These are phyloP conservation scores for Pseudoscleropodium purum DNA, from an alignment of 225 moss, liverwort and hornwort species.

Conservation along the genomic window DNA sequence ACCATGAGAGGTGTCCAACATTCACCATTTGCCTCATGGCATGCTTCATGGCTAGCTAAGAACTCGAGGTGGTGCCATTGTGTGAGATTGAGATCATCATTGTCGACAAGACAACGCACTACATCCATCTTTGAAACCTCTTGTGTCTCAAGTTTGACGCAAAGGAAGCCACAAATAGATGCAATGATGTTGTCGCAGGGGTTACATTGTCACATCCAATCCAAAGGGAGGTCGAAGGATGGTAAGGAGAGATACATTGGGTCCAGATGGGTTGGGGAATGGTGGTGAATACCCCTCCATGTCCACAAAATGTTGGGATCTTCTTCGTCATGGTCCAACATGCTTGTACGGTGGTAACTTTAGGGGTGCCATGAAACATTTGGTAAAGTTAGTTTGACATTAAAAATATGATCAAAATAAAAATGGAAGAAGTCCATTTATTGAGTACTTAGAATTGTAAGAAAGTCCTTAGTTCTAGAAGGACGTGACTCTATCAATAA, in stretches of 20 bases:
- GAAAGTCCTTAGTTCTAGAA: not conserved
- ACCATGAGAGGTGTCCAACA: not conserved
- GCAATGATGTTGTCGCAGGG: not conserved
- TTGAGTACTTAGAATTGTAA: not conserved
- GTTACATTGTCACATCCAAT: no score
- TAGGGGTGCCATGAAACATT: not conserved
- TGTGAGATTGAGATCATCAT: not conserved
- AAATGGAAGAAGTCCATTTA: not conserved
- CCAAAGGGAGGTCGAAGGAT: no score
- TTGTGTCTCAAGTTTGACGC: not conserved
- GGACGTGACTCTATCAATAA: not conserved
- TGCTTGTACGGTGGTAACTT: accelerated
- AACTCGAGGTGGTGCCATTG: not conserved
- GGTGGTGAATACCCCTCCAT: not conserved
- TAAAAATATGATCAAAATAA: no score
- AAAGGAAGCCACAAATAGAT: not conserved
- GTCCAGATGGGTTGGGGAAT: not conserved
- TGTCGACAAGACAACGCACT: accelerated
- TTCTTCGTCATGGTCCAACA: not conserved
- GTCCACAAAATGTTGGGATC: not conserved
- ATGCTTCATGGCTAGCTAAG: not conserved
- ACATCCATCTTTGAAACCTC: not conserved
- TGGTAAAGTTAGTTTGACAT: not conserved
- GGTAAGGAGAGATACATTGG: not conserved
- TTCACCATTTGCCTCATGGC: not conserved